Evolutionary conservation across 164 flowering plant genomes (phyloP).

Genomic region (Magnolia kwangsiensis): DNA sequence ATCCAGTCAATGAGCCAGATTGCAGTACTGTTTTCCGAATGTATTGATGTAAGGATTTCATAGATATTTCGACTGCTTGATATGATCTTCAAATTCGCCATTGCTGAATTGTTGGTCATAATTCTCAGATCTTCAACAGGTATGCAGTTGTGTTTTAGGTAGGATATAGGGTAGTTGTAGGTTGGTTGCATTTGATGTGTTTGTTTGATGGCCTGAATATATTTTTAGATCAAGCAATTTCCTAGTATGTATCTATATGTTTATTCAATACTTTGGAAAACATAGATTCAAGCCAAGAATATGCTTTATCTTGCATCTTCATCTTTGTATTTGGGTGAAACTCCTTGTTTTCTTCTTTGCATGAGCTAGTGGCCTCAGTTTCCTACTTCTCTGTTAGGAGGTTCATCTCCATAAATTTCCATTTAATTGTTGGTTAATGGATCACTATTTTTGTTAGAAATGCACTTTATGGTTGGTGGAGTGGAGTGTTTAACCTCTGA

Average conservation of each 20-base stretch:
- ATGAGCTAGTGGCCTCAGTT: background rate
- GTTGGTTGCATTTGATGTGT: background rate
- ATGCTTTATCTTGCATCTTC: background rate
- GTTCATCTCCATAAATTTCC: background rate
- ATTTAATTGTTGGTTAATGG: background rate
- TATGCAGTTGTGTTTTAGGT: background rate
- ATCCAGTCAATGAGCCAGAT: constrained; percentile 14
- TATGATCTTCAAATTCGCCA: constrained; percentile 1
- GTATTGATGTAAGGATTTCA: constrained; percentile 5
- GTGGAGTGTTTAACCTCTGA: background rate
- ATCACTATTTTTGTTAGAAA: background rate
- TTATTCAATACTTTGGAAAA: background rate
- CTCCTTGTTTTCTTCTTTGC: background rate
- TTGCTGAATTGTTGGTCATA: constrained; percentile 1
- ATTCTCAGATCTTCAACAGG: background rate
- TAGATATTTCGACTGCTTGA: background rate
- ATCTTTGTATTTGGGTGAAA: background rate
- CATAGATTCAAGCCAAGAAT: background rate
- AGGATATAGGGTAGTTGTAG: background rate
- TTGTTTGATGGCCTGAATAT: background rate
- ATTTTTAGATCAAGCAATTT: background rate
- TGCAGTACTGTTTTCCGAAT: background rate
- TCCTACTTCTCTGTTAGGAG: background rate
- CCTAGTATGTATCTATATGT: background rate
- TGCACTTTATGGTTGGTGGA: background rate